Base-by-base conservation (phyloP, 768 basidiomycete species). In the Russula emetica region DNA sequence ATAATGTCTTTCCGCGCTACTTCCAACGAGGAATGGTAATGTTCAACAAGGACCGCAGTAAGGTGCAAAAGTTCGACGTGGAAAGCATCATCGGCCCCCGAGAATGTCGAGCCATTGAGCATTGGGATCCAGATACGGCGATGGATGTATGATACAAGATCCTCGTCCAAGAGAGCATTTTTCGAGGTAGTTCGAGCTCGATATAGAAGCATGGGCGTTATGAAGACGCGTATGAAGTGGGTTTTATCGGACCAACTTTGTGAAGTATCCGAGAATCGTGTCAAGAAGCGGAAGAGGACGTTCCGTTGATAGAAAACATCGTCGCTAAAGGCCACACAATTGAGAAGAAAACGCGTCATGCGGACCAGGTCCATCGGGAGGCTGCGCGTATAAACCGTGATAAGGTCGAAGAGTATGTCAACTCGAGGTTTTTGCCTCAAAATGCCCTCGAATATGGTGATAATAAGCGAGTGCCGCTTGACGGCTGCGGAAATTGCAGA, bases 1-100 rank as follows among this genome's bases (percentile, higher is more conserved):
- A 98, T 94, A 68, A 98, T 86, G 64, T 95, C 92, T 73, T 94
- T 98, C 74, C 90, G 85, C 42, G 83, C 84, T 51, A 92, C 88
- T 63, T 84, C 85, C 49, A 97, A 79, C n/a, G 92, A 74, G n/a
- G 83, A 77, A 2, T 87, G 82, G 67, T 92, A 94, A 70, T 88
- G 81, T 64, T 95, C 90, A 5, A 98, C 88, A 64, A 99, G 81
- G 38, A 93, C 79, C 0, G 89, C 93, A 6, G 95, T 94, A 71
- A 98, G 77, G 69, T 95, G 88, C 45, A 98, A 79, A 20, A 97
- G 80, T 74, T 98, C 97, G 63, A 98, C 90, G 70, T 88, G 88
- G 74, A 95, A 89, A 66, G 85, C 81, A 71, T 98, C 96, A 62
- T 95, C 93, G 0, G 82, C 80, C 18, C 79, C 84, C 14, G 77